Evolutionary conservation across 768 basidiomycete species (phyloP).

Genomic region (Pleurotus eryngii): DNA sequence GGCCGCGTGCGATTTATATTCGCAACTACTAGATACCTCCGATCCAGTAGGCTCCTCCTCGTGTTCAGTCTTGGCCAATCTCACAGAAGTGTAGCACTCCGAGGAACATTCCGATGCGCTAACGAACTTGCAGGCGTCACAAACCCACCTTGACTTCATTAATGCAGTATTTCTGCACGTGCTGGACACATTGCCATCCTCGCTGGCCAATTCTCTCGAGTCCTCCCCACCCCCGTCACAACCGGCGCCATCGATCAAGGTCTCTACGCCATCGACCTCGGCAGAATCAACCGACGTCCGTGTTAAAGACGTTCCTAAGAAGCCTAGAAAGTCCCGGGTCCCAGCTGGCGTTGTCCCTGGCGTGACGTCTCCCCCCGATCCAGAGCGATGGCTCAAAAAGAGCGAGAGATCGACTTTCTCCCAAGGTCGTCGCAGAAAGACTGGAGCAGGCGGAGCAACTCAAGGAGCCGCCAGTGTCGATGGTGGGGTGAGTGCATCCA

Average conservation of each 20-base stretch:
- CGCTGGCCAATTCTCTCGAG: conserved; percentile 53
- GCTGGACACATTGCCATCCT: conserved; percentile 55
- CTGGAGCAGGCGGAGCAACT: conserved; percentile 52
- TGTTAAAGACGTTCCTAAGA: conserved; percentile 30
- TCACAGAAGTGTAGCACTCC: conserved; percentile 52
- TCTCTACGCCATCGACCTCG: conserved; percentile 17
- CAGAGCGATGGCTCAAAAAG: conserved; percentile 88
- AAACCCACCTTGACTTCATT: conserved; percentile 83
- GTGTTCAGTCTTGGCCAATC: conserved; percentile 4
- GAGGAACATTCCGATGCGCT: conserved; percentile 87
- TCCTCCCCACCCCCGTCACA: conserved; percentile 54
- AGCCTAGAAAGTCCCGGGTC: conserved; percentile 62
- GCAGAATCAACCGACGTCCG: conserved; percentile 27
- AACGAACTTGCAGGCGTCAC: conserved; percentile 80
- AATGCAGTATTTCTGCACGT: conserved; percentile 62
- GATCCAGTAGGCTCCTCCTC: conserved; percentile 56
- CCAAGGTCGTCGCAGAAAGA: conserved; percentile 48
- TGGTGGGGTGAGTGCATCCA: conserved; percentile 23
- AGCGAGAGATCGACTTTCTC: conserved; percentile 66
- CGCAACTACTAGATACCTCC: conserved; percentile 73
- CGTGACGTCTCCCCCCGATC: conserved; percentile 81
- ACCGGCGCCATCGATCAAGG: conserved; percentile 24
- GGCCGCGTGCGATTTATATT: conserved; percentile 73
- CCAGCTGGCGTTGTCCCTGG: conserved; percentile 79
- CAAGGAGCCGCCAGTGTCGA: conserved; percentile 56